phyloP scores from a whole-genome alignment of 148 eudicot genomes.

The Simmondsia chinensis region DNA sequence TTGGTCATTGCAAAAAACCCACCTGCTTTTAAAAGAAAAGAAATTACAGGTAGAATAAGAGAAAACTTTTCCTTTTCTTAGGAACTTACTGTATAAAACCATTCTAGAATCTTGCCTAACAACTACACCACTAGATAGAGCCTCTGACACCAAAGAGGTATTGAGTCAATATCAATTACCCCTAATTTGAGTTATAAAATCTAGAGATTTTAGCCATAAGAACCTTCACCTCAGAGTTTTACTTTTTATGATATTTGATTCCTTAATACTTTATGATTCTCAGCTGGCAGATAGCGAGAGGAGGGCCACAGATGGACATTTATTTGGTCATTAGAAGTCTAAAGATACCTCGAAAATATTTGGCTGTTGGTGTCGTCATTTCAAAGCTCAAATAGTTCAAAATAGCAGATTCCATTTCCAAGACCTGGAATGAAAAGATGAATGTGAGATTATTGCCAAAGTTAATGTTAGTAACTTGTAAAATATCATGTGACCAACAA shows the following conservation, averaged over 20 bases:
- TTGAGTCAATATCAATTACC: background rate
- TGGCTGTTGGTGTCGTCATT: slow-evolving; percentile 78
- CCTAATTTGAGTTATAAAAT: too few relatives aligned
- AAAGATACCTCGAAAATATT: slow-evolving; percentile 69
- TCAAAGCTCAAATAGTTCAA: slow-evolving; percentile 82
- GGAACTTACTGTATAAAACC: too few relatives aligned
- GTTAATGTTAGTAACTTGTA: background rate
- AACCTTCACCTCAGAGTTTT: too few relatives aligned
- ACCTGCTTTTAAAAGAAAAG: slow-evolving; percentile 27
- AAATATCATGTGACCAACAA: background rate
- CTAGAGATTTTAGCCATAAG: too few relatives aligned
- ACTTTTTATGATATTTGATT: too few relatives aligned
- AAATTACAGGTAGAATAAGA: slow-evolving; percentile 2
- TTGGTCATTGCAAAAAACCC: slow-evolving; percentile 83
- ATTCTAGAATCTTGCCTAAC: background rate
- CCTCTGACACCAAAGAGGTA: too few relatives aligned
- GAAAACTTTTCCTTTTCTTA: too few relatives aligned
- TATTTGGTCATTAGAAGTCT: too few relatives aligned
- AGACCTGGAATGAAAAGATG: slow-evolving; percentile 35
- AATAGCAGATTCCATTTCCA: slow-evolving; percentile 86
- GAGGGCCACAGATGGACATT: too few relatives aligned
- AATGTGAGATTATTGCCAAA: background rate
- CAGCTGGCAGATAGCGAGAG: background rate
- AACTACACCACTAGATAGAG: background rate
- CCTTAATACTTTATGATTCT: too few relatives aligned